Base-by-base conservation (phyloP, 495 filamentous ascomycete species). In the Penicillium argentinense region DNA sequence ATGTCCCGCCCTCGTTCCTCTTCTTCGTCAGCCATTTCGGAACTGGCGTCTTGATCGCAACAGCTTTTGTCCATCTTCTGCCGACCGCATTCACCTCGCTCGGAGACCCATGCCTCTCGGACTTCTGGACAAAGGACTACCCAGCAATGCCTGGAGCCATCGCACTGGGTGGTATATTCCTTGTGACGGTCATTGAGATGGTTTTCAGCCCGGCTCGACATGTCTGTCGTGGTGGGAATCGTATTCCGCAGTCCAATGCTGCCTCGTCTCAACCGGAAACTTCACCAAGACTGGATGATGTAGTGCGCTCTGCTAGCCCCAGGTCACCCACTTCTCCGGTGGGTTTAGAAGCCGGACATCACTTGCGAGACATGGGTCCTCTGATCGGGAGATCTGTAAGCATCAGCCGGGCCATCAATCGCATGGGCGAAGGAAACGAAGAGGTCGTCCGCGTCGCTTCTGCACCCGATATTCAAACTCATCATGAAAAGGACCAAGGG, bases 1-100 rank as follows among this genome's bases (percentile, higher is more conserved):
- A 59, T 9, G 71, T 72, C 7, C 67, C 68, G 0, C 14, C 58
- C 0, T 55, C 56, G 13, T 75, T 79, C 29, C 64, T 88, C 48
- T 87, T 88, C 63, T 69, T 83, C 30, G 84, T 82, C 45, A 82
- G 84, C 18, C 84, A 90, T 66, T 89, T 91, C 54, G 87, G 87
- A 42, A 89, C 87, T 5, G 87, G 87, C 32, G 87, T 91, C n/a
- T 68, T 91, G 11, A 83, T 90, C 42, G 85, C 87, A n/a, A 89
- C 87, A 5, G 86, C 87, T 12, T 91, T 91, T 58, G 87, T 89
- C 19, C 87, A 91, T 60, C 67, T 80, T 9, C 84, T 91, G 5
- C 86, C 86, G 4, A 89, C 86, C 3, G 87, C 87, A 3, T 89
- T 89, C 60, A 65, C 71, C 21, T 86, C 84, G 4, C 73, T 91